Evolutionary conservation across 306 rosid species (phyloP), one percentile per base, ranked within the genome.

Genomic region (Cotoneaster glaucophyllus): DNA sequence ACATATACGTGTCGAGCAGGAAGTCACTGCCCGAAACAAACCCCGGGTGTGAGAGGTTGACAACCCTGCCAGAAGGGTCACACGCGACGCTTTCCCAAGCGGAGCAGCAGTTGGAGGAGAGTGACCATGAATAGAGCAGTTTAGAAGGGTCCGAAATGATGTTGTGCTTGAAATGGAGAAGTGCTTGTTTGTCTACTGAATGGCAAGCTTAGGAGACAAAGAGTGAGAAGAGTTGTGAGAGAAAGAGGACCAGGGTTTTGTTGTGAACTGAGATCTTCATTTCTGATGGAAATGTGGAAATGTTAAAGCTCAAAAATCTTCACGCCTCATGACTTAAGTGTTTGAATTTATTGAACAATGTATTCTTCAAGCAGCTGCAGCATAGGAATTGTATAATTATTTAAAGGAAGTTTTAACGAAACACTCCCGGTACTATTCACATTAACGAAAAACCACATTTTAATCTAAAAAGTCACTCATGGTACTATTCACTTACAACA

Each of bases 1-100:
- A 79, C 81, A 88, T 58, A 78, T n/a, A 83, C 7, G 89, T 91
- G 24, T 88, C 92, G 3, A 83, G 3, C 41, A 82, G 76, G 80
- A 84, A 45, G 79, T 75, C 84, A 7, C 52, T 6, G 29, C 57
- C 79, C 3, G 83, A 64, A 43, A 66, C 39, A 8, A 84, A 69
- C 9, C 92, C 92, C 0, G 76, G 70, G 2, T 86, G 85, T 15
- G 89, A 65, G 73, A 91, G 48, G 63, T 80, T 84, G 74, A 82
- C 72, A 31, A 88, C 93, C 48, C 89, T 77, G 69, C 88, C 87
- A 1, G 78, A 77, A 71, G 90, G 67, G 32, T 82, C 88, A 50
- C 96, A 91, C 3, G 6, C 48, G 28, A 91, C 29, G 44, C 93
- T 93, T 69, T 85, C 86, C 96, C 93, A 91, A 2, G 78, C 31